Evolutionary conservation across 306 rosid species (phyloP), one percentile per base, ranked within the genome.

Genomic region (Heteromeles arbutifolia): DNA sequence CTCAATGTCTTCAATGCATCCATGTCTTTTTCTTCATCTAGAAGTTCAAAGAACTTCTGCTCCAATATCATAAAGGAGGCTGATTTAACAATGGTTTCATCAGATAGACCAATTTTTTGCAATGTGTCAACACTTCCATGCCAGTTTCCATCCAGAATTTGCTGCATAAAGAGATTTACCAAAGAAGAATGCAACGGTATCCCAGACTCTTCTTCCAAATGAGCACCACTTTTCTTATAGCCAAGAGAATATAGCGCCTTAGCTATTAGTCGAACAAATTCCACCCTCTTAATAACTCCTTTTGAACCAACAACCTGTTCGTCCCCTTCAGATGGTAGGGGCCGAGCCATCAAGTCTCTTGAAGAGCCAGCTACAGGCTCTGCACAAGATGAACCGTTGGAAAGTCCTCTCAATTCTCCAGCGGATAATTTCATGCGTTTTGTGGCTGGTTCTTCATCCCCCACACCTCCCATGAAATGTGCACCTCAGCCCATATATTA

Each of bases 381-480:
- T 56, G 74, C 64, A 32, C 79, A 66, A 77, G 97, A 85, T 67
- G 89, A 86, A 82, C 99, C 97, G 99, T 92, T 96, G 4, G 98
- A 89, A 70, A 89, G 84, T 57, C 88, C 88, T 82, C 75, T 84
- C 87, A 83, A 67, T 77, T 90, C 92, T 81, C 85, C 87, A 70
- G 83, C 80, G 62, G 89, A 89, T 62, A 92, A 62, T 77, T 89
- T 96, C 93, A 96, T 82, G 22, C 99, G 98, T 87, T 96, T 96
- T 57, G 88, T 83, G 48, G 92, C 97, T 90, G 99, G 99, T 85
- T 92, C 98, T 88, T 92, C 99, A 92, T 96, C 98, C 72, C 87
- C 98, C 86, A 90, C 93, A 89, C 99, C 98, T 88, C 99, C 99
- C 99, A 96, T 96, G 97, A 92, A 95, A 96, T 83, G 98, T 80